phyloP scores from a whole-genome alignment of 768 basidiomycete genomes.

The Dacryopinax spathularia region DNA sequence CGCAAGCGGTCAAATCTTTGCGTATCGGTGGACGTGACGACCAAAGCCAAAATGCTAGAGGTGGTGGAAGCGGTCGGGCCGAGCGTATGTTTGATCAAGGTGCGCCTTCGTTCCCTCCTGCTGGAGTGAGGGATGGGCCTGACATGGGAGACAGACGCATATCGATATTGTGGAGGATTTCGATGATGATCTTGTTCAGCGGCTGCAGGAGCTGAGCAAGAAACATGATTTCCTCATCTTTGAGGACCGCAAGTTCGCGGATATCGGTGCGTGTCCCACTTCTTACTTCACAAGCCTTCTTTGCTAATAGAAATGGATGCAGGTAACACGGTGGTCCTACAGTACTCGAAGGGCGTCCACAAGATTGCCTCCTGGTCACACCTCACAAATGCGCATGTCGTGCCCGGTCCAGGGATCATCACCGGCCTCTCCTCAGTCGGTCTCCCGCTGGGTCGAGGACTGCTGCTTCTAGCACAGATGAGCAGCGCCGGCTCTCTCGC shows the following conservation, averaged over 20 bases:
- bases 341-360: conserved; percentile 86
- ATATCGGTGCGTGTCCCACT: conserved; percentile 56
- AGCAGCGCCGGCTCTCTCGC: conserved; percentile 79
- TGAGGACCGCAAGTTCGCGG: conserved; percentile 97
- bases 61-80: conserved; percentile 84
- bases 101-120: conserved; percentile 14
- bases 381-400: conserved; percentile 90
- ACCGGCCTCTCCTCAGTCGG: conserved; percentile 82
- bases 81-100: conserved; percentile 89
- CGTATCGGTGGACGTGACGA: conserved; percentile 89
- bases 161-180: conserved; percentile 93
- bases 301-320: conserved; percentile 3
- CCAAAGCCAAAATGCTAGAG: conserved; percentile 56
- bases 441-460: conserved; percentile 65
- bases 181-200: conserved; percentile 50
- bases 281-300: conserved; percentile 1
- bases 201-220: conserved; percentile 51
- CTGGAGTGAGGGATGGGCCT: neutral
- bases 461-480: conserved; percentile 93
- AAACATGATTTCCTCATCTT: conserved; percentile 93
- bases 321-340: conserved; percentile 94
- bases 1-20: conserved; percentile 84
- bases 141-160: conserved; percentile 55
- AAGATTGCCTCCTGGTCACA: conserved; percentile 93
- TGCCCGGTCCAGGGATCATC: conserved; percentile 91